Evolutionary conservation across 441 rosid species (phyloP), one percentile per base, ranked within the genome.

Genomic region (Syzygium malaccense): DNA sequence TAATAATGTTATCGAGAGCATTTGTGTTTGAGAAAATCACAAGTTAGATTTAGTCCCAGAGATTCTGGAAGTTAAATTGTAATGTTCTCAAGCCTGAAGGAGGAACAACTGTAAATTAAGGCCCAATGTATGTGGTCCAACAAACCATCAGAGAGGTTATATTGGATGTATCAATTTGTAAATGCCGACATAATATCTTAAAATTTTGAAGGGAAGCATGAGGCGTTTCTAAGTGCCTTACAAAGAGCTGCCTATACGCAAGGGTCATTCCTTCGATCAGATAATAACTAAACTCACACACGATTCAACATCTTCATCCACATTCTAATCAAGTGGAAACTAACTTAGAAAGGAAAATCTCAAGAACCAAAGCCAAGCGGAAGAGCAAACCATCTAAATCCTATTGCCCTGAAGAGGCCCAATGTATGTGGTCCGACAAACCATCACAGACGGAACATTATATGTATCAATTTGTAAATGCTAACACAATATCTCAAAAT

Each of bases 321-420:
- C 25, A 23, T 75, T 41, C 17, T 37, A 75, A 75, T 41, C 51
- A 41, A 75, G 83, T 75, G 83, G 51, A 12, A 75, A 75, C 17
- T 41, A 75, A 41, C 83, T 41, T 75, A 75, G 8, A n/a, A 41
- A 75, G n/a, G n/a, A 41, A 13, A 85, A 89, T 62, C 84, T 86
- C 30, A 88, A 79, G 86, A 88, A 86, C 87, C 51, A 80, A 49
- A 88, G 83, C 83, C 83, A 41, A 75, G 83, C 25, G 53, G 83
- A 41, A 75, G 53, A 41, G 83, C 51, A 23, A 75, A 41, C 53
- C 83, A 75, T 75, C 83, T 12, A 41, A 23, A 75, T 19, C 93
- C 87, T 98, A 98, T 99, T 95, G 75, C 92, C 86, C 99, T 98
- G 89, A 95, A 92, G 79, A 95, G 86, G 86, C 97, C 99, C n/a